phyloP scores from a whole-genome alignment of 306 rosid genomes.

The Prunus mongolica region DNA sequence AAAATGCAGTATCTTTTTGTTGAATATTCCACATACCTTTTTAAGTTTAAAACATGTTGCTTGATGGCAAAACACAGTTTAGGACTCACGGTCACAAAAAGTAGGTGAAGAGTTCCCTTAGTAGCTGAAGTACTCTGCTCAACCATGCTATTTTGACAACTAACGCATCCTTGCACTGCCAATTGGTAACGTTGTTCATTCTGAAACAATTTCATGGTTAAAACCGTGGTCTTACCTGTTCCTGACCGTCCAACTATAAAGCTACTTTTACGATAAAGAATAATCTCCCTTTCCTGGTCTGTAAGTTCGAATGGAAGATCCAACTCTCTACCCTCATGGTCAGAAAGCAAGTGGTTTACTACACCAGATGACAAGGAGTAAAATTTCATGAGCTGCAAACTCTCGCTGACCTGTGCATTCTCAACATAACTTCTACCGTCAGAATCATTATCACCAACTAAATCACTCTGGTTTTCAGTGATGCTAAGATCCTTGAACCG shows the following conservation, averaged over 20 bases:
- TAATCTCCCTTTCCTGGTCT: conserved; percentile 60
- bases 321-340: conserved; percentile 43
- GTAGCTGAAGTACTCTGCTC: conserved; percentile 16
- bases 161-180: conserved; percentile 32
- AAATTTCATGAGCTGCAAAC: conserved; percentile 72
- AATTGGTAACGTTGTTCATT: conserved; percentile 42
- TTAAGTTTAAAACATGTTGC: conserved; percentile 54
- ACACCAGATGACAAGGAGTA: conserved; percentile 50
- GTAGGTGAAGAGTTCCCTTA: conserved; percentile 37
- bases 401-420: conserved; percentile 73
- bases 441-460: conserved; percentile 15
- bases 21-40: conserved; percentile 40
- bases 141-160: conserved; percentile 8
- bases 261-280: conserved; percentile 48
- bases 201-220: conserved; percentile 67
- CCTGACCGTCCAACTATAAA: conserved; percentile 80
- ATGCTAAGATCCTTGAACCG: conserved; percentile 31
- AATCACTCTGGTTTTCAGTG: conserved; percentile 28
- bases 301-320: conserved; percentile 75
- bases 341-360: conserved; percentile 63
- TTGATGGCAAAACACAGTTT: conserved; percentile 67
- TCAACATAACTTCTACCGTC: conserved; percentile 59
- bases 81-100: conserved; percentile 79
- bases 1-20: not conserved
- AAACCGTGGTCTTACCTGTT: conserved; percentile 79